These are phyloP conservation scores for Chaetomium sp. DNA, from an alignment of 2,329 filamentous ascomycete species.

Conservation along the genomic window DNA sequence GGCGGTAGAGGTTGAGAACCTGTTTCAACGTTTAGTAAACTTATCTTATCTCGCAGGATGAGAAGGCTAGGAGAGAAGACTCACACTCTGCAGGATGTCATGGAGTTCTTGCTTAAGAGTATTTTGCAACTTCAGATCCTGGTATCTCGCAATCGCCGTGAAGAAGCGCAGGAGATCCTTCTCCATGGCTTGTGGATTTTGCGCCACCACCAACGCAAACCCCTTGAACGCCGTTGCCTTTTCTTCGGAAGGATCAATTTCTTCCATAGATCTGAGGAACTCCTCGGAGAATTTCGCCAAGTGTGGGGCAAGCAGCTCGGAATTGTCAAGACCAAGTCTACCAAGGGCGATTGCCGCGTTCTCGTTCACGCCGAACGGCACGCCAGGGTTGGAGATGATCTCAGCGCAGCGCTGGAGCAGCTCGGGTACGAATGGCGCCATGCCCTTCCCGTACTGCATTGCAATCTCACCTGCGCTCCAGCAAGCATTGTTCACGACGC, in stretches of 20 bases:
- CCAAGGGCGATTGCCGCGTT: conserved; percentile 93
- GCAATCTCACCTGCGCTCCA: conserved; percentile 95
- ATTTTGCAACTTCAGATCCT: conserved; percentile 54
- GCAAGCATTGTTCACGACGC: conserved; percentile 95
- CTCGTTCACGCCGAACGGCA: conserved; percentile 81
- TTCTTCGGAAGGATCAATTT: conserved; percentile 83
- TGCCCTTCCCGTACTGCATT: conserved; percentile 66
- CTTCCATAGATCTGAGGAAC: conserved; percentile 75
- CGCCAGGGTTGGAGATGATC: conserved; percentile 78
- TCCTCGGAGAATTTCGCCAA: conserved; percentile 73
- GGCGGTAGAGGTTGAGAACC: conserved; percentile 50
- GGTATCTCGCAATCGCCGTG: conserved; percentile 71
- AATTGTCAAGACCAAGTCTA: conserved; percentile 73
- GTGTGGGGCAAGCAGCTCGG: conserved; percentile 69
- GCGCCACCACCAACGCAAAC: conserved; percentile 75
- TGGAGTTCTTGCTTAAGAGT: conserved; percentile 60
- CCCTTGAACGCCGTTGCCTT: conserved; percentile 91
- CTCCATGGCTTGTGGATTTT: conserved; percentile 90
- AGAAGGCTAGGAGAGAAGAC: conserved; percentile 23
- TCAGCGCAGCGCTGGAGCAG: conserved; percentile 70
- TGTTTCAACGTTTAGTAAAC: conserved; percentile 21
- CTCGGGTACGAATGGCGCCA: conserved; percentile 70
- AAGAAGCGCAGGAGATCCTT: conserved; percentile 78
- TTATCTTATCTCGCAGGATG: not conserved
- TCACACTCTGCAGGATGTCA: conserved; percentile 69